Base-by-base conservation (phyloP, 2,329 filamentous ascomycete species). In the Zopfia rhizophila region DNA sequence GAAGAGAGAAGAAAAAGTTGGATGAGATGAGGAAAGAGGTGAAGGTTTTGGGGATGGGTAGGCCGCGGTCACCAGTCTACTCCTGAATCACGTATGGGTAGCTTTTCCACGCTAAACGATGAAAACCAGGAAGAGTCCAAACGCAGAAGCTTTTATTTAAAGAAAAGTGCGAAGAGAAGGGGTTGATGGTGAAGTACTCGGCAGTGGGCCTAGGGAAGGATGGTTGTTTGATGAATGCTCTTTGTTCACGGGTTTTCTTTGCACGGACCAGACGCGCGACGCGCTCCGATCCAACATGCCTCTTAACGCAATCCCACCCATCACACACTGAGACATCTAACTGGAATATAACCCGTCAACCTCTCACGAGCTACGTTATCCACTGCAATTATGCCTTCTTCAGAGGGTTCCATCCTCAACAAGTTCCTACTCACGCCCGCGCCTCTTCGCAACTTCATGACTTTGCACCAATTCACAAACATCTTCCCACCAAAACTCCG, bases 341-440 rank as follows among this genome's bases (percentile, higher is more conserved):
- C n/a, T n/a, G n/a, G n/a, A n/a, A n/a, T n/a, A n/a, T n/a, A n/a
- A n/a, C 36, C 7, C 6, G 19, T 38, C 48, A 16, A 30, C 29
- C 22, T 19, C 22, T 22, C 21, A 0, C 13, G 22, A 21, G 7
- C 38, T 41, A 32, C 29, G 16, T 32, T 14, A 43, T 35, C 30
- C 8, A 13, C 24, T 13, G 39, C 40, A 24, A 52, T 53, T 49
- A 91, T 91, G 87, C 77, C 89, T 3, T 86, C 88, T 7, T 87
- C 85, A 31, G 91, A 96, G 75, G 78, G 83, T 44, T 82, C 84
- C 19, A 89, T 96, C 55, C 82, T 96, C 38, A 80, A 80, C 62
- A 87, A 88, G 71, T 95, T 93, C 69, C 83, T 96, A 47, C 82
- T 95, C 24, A 80, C 87, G 21, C 89, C 91, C 10, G 86, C 90